Evolutionary conservation across 768 basidiomycete genomes (phyloP), one percentile per base, ranked within the genome.

Genomic region (Tricholoma furcatifolium): DNA sequence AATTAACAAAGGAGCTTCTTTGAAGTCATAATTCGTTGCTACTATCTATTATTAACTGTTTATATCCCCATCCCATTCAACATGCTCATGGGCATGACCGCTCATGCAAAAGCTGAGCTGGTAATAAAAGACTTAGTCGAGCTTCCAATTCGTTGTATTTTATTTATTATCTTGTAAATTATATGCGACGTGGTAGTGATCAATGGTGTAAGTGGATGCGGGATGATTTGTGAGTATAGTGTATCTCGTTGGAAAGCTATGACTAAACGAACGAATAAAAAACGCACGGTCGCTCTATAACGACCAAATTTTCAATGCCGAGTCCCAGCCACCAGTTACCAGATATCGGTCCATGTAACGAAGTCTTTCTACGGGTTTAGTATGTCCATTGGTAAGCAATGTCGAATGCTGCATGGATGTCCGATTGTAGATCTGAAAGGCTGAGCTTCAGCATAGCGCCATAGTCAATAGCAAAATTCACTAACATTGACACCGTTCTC

Each of bases 261-360:
- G 35, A 12, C 43, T 21, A 43, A 41, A 42, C 11, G 21, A 48
- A 55, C 17, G 52, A 32, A 23, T 17, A 47, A 35, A n/a, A 12
- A 23, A 31, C 38, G 43, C 14, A 9, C 35, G 47, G 18, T 49
- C 50, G 30, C 38, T 56, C 76, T 78, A 98, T 68, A 98, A 73
- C 43, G 93, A 92, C 95, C 95, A 98, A 58, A 96, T 86, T 74
- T 95, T 97, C 59, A 96, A 80, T 44, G 78, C 74, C 17, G 89
- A 76, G 70, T 98, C 97, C 47, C 88, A 82, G 45, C 87, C 93
- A 31, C 97, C 97, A 8, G 91, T 90, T 24, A 91, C 86, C 42
- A 98, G 76, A 70, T 97, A 99, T 43, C 88, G 85, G 69, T 98
- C 97, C 87, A 97, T 96, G 71, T 96, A 98, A 43, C 97, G 82